Evolutionary conservation across 805 yeast genomes (phyloP), one percentile per base, ranked within the genome.

Genomic region (Spathaspora arborariae): DNA sequence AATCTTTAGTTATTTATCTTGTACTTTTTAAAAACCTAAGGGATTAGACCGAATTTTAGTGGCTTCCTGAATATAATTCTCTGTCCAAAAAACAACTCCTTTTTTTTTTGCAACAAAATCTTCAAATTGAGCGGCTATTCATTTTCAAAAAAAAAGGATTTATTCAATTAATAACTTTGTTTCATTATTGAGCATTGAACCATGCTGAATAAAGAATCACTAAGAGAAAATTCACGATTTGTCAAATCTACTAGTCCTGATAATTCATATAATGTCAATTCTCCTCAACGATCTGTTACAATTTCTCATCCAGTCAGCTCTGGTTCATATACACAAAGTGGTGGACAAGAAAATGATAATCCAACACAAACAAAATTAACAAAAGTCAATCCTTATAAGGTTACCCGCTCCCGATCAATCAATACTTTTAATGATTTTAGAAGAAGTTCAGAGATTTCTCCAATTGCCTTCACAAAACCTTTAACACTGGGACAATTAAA

Each of bases 391-490:
- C 49, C 44, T 11, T 49, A 19, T 13, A 49, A 49, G 39, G 21
- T 49, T 16, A 45, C 49, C 19, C 21, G 51, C 30, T 49, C 51
- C 2, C 38, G 26, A 20, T 45, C 51, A 41, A 24, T 46, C 22
- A 45, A 45, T 24, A 38, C 41, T 16, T 42, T 42, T 34, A 42
- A 45, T 34, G 45, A 45, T 36, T 44, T 33, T 34, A 30, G 43
- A 21, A 40, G 40, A 42, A 26, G 36, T 15, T 20, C 26, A 5
- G 37, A 16, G 19, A 8, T 22, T 33, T 30, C 39, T 16, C 40
- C 44, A 10, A 27, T 15, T 15, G 24, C 38, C 3, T 30, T 41
- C 19, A 15, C 44, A 15, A 20, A 18, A 20, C 39, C 36, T 19
- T 18, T 40, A 6, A 40, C n/a, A 8, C 43, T 40, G 43, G 20